A percentile compares a stretch with the other conserved stretches of the same genome.
These are phyloP conservation scores for Sporopachydermia lactativora DNA, from an alignment of 805 yeast genomes.

Conservation along the genomic window DNA sequence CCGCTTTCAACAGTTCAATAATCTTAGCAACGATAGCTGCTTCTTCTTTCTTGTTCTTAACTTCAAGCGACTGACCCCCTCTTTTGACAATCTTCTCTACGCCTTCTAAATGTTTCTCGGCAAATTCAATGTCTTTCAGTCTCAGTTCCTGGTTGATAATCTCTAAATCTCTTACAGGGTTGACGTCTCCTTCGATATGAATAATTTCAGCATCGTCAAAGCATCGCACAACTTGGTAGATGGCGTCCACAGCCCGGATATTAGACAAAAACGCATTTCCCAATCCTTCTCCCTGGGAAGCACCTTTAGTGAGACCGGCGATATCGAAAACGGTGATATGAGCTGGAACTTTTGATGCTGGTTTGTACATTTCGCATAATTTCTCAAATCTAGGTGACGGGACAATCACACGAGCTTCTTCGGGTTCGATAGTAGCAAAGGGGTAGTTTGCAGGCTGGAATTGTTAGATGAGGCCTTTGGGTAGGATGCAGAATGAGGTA, in stretches of 20 bases:
- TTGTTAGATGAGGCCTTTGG: too few species aligned
- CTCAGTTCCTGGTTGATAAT: slow-evolving; percentile 53
- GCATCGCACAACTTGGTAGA: slow-evolving; percentile 54
- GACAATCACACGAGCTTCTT: slow-evolving; percentile 42
- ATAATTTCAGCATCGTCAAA: slow-evolving; percentile 52
- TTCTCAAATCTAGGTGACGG: slow-evolving; percentile 36
- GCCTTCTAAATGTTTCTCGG: slow-evolving; percentile 64
- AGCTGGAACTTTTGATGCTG: slow-evolving; percentile 39
- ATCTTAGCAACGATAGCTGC: slow-evolving; percentile 60
- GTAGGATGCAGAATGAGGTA: too few species aligned
- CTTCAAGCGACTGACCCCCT: slow-evolving; percentile 84
- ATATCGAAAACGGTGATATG: slow-evolving; percentile 48
- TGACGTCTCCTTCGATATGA: slow-evolving; percentile 49
- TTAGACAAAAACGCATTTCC: slow-evolving; percentile 63
- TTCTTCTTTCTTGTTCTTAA: slow-evolving; percentile 79
- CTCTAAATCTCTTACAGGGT: slow-evolving; percentile 48
- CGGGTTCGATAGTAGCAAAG: slow-evolving; percentile 66
- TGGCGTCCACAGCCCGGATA: slow-evolving; percentile 58
- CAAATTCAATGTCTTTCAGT: slow-evolving; percentile 52
- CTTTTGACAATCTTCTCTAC: slow-evolving; percentile 68
- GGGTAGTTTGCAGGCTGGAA: slow-evolving; percentile 44
- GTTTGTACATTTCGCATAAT: slow-evolving; percentile 32
- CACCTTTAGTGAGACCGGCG: slow-evolving; percentile 57
- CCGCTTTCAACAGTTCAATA: slow-evolving; percentile 64
- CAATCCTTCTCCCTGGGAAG: slow-evolving; percentile 51